These are phyloP conservation scores for Pleurozium schreberi DNA, from an alignment of 225 moss, liverwort and hornwort genomes.

Conservation along the genomic window DNA sequence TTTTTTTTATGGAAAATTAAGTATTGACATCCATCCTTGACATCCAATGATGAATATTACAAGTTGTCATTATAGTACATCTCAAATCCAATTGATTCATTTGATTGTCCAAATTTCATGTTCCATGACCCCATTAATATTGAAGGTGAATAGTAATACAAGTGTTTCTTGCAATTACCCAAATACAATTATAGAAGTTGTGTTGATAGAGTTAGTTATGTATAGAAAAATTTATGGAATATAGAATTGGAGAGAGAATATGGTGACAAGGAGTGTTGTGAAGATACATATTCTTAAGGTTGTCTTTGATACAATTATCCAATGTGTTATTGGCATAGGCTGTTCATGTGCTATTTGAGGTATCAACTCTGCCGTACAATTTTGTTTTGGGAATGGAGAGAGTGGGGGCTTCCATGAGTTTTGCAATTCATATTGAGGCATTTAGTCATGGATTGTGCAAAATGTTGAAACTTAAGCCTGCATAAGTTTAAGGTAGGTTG, in stretches of 20 bases:
- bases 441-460: neutral
- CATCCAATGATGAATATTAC: no score
- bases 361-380: rapidly evolving
- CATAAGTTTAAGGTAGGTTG: neutral
- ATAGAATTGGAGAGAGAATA: neutral
- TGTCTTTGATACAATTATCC: neutral
- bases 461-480: neutral
- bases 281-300: neutral
- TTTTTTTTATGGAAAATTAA: no score
- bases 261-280: neutral
- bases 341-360: rapidly evolving
- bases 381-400: neutral
- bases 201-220: neutral
- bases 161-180: no score
- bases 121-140: no score
- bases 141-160: no score
- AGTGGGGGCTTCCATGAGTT: rapidly evolving
- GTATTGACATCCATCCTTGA: no score
- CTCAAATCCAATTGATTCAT: no score
- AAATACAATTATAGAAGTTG: no score
- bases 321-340: rapidly evolving
- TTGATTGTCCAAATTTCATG: no score
- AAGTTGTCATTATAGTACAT: no score
- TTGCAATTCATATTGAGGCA: neutral
- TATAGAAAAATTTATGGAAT: neutral